Conservation (phyloP, 2,329 filamentous ascomycete genomes). For the Penicillium olsonii region DNA sequence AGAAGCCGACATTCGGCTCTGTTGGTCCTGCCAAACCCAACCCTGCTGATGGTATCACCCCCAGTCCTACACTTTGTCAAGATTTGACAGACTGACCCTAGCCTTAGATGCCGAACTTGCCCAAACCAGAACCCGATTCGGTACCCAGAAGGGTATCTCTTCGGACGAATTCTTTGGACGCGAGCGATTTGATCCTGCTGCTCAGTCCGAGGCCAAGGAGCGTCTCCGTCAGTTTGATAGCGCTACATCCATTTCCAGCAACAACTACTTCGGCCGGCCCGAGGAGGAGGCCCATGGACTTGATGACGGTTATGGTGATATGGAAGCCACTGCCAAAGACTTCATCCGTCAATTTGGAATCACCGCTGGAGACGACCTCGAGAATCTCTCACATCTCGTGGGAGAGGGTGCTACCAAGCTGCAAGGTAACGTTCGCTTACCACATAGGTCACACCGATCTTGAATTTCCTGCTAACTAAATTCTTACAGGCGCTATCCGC, state of each 20-base stretch:
- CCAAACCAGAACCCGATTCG: constrained; percentile 87
- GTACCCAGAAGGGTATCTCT: constrained; percentile 89
- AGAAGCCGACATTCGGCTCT: constrained; percentile 85
- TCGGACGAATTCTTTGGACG: constrained; percentile 98
- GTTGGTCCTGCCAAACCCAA: constrained; percentile 71
- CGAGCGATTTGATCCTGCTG: constrained; percentile 76
- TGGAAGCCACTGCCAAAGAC: constrained; percentile 93
- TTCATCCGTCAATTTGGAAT: constrained; percentile 94
- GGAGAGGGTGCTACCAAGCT: constrained; percentile 83
- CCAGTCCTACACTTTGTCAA: background rate
- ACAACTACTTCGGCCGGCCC: constrained; percentile 93
- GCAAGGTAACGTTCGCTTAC: constrained; percentile 59
- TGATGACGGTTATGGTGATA: constrained; percentile 80
- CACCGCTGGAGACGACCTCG: constrained; percentile 91
- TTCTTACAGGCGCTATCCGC: constrained; percentile 46
- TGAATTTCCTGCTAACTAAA: constrained; percentile 10
- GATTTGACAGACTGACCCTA: constrained; percentile 11
- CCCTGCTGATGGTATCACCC: constrained; percentile 61
- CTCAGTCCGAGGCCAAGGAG: constrained; percentile 81
- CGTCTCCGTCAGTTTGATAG: constrained; percentile 92
- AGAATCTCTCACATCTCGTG: constrained; percentile 79
- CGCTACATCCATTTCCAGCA: constrained; percentile 87
- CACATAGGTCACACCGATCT: background rate
- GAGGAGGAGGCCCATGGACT: constrained; percentile 70
- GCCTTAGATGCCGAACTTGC: constrained; percentile 70